phyloP scores from a whole-genome alignment of 2,329 filamentous ascomycete species.

The Lecanicillium sp. region DNA sequence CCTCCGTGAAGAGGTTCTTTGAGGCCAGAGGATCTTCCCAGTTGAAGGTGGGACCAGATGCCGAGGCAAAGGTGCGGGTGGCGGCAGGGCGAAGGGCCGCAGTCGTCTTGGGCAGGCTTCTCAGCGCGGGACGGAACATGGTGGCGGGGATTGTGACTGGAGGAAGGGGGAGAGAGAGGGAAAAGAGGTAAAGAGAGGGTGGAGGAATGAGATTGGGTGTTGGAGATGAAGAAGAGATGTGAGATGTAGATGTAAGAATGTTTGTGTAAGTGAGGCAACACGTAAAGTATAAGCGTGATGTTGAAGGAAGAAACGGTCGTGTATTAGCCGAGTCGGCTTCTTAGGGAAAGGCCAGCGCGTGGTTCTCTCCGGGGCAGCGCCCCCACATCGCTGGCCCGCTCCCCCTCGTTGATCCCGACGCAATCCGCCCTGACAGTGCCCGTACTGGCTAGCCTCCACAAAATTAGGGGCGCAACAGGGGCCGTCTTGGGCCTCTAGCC shows the following conservation, averaged over 20 bases:
- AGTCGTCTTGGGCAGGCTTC: conserved; percentile 11
- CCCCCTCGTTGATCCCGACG: conserved; percentile 4
- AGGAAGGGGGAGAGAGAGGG: conserved; percentile 1
- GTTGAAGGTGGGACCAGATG: conserved; percentile 51
- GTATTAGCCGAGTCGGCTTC: conserved; percentile 2
- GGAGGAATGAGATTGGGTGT: background rate
- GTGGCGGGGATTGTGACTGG: conserved; percentile 1
- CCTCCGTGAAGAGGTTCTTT: conserved; percentile 73
- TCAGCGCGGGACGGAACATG: conserved; percentile 13
- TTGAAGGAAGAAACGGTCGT: conserved; percentile 3
- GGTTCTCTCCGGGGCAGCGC: conserved; percentile 3
- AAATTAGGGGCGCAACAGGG: background rate
- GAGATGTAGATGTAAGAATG: background rate
- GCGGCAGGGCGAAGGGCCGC: conserved; percentile 8
- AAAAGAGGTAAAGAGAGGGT: background rate
- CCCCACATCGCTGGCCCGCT: conserved; percentile 1
- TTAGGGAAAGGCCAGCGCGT: conserved; percentile 1
- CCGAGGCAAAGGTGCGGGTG: conserved; percentile 27
- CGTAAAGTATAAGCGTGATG: too few species aligned
- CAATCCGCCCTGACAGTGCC: conserved; percentile 3
- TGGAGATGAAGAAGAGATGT: background rate
- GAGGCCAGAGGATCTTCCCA: conserved; percentile 85
- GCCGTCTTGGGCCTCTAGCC: background rate
- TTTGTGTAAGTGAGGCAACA: too few species aligned
- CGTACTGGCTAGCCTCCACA: conserved; percentile 1